phyloP scores from a whole-genome alignment of 2,329 filamentous ascomycete species.

The Phoma sp. region DNA sequence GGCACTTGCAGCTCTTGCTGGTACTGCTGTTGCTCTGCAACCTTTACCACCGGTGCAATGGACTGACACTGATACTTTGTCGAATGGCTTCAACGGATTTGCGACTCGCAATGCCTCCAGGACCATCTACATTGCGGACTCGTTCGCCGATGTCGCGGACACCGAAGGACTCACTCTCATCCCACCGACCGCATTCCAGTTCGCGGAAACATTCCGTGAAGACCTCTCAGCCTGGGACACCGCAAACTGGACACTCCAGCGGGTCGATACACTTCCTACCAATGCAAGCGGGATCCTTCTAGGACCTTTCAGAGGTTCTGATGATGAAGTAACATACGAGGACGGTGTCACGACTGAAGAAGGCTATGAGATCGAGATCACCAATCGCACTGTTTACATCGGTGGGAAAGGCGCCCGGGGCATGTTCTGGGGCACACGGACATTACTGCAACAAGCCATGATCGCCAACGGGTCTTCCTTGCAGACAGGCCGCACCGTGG shows the following conservation, averaged over 20 bases:
- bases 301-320: conserved; percentile 38
- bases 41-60: conserved; percentile 49
- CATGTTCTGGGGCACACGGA: conserved; percentile 58
- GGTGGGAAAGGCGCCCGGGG: conserved; percentile 54
- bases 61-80: conserved; percentile 17
- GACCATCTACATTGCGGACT: conserved; percentile 52
- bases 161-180: conserved; percentile 58
- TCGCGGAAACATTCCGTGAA: conserved; percentile 55
- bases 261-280: conserved; percentile 44
- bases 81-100: conserved; percentile 28
- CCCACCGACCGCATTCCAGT: conserved; percentile 58
- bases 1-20: conserved; percentile 14
- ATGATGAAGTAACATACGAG: conserved; percentile 53
- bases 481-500: conserved; percentile 36
- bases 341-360: conserved; percentile 57
- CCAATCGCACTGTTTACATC: conserved; percentile 44
- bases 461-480: conserved; percentile 44
- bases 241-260: conserved; percentile 51
- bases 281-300: conserved; percentile 53
- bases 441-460: conserved; percentile 53
- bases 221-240: conserved; percentile 54
- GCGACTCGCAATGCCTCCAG: conserved; percentile 25
- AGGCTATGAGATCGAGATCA: conserved; percentile 56
- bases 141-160: conserved; percentile 52
- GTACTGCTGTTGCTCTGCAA: conserved; percentile 45